Evolutionary conservation across 495 filamentous ascomycete genomes (phyloP).

Genomic region (Cetradonia linearis): DNA sequence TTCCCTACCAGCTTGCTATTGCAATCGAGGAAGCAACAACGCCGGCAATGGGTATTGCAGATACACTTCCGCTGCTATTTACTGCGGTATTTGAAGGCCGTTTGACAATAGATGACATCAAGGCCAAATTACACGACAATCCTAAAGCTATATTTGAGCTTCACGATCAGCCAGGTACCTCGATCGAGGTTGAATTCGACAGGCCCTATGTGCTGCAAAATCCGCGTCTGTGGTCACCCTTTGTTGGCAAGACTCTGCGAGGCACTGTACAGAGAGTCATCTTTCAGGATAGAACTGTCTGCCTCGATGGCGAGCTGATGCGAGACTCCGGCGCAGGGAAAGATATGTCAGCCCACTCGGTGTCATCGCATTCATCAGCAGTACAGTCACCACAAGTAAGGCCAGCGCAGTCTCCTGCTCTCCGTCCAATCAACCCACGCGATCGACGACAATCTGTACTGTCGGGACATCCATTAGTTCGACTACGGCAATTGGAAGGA

Average conservation of each 20-base stretch:
- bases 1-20: conserved; percentile 67
- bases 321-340: conserved; percentile 49
- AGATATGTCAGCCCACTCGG: conserved; percentile 66
- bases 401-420: conserved; percentile 29
- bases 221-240: conserved; percentile 58
- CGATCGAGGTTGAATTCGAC: conserved; percentile 65
- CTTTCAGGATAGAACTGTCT: conserved; percentile 67
- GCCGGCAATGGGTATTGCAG: conserved; percentile 57
- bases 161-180: conserved; percentile 67
- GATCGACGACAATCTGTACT: conserved; percentile 32
- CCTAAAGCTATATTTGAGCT: conserved; percentile 80
- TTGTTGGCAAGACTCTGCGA: conserved; percentile 59
- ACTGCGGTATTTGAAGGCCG: conserved; percentile 68
- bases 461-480: conserved; percentile 15
- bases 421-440: conserved; percentile 38
- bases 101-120: conserved; percentile 65
- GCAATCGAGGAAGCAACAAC: conserved; percentile 46
- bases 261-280: conserved; percentile 68
- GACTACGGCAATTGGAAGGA: conserved; percentile 23
- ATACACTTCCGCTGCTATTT: conserved; percentile 67
- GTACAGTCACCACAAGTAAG: conserved; percentile 42
- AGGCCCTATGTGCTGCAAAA: conserved; percentile 52
- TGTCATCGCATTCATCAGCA: conserved; percentile 20
- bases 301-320: conserved; percentile 60
- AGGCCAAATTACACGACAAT: conserved; percentile 61